Evolutionary conservation across 2,329 filamentous ascomycete species (phyloP), one percentile per base, ranked within the genome.

Genomic region (Volutella citrinella): DNA sequence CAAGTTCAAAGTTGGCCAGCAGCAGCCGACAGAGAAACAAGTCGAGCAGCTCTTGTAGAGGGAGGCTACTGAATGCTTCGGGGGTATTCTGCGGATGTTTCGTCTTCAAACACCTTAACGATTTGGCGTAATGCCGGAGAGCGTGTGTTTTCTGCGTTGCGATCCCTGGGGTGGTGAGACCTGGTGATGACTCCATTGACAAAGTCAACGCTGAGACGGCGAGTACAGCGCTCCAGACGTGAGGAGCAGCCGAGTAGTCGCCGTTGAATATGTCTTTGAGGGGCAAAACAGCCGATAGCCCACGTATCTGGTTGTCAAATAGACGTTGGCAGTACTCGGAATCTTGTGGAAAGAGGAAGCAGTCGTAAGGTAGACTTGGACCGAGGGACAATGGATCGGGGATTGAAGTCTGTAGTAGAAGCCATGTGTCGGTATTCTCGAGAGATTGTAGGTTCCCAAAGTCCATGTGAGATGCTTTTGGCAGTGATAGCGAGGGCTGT

Each of bases 71-170:
- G 19, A 34, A 34, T 4, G 20, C 13, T 7, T 17, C 32, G 10
- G 32, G 32, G n/a, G 17, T 23, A 14, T 19, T 19, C 7, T 18
- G 14, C n/a, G 32, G 32, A n/a, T 23, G 29, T 4, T 25, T 11
- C 9, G 14, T 19, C 10, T 11, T 17, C 7, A 34, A 8, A 8
- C 10, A 34, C 18, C 14, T 27, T 19, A 34, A 5, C 3, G 32
- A 25, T 3, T 19, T 19, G 4, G 19, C 16, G 16, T 34, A 34
- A 27, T 34, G 32, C 24, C 20, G 32, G 10, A 29, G 26, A 3
- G 32, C 32, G 19, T 34, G 32, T 7, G 18, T 16, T 19, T 27
- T 34, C n/a, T n/a, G n/a, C n/a, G n/a, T n/a, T n/a, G n/a, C n/a
- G n/a, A n/a, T n/a, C n/a, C n/a, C n/a, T n/a, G n/a, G n/a, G n/a